Percentiles rank a stretch among this genome's conserved stretches.
Conservation (phyloP, 805 yeast species). For the Priceomyces medius region DNA sequence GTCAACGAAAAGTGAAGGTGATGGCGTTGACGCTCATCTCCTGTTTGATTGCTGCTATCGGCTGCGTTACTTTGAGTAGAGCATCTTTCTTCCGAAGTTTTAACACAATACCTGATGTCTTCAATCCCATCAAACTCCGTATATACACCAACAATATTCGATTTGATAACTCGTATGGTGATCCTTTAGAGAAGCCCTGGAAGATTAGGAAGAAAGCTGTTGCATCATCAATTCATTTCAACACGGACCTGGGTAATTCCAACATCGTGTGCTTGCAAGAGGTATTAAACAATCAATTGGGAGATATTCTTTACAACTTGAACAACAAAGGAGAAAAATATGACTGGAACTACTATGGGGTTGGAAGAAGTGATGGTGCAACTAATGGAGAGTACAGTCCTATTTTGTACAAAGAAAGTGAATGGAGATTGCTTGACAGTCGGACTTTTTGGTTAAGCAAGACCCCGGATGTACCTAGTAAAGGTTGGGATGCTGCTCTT, state of each 20-base stretch:
- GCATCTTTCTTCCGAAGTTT: background rate
- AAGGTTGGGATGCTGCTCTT: conserved; percentile 50
- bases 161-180: conserved; percentile 36
- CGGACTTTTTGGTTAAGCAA: conserved; percentile 27
- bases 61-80: conserved; percentile 2
- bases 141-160: conserved; percentile 47
- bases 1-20: background rate
- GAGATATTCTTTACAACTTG: conserved; percentile 25
- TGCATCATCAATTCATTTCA: conserved; percentile 37
- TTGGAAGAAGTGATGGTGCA: conserved; percentile 31
- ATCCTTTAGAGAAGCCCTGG: conserved; percentile 43
- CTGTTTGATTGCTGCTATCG: background rate
- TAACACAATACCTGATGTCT: conserved; percentile 1
- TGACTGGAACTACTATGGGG: conserved; percentile 28
- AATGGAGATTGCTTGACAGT: conserved; percentile 23
- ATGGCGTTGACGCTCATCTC: too few relatives aligned
- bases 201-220: conserved; percentile 30
- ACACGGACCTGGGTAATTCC: conserved; percentile 25
- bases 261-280: conserved; percentile 41
- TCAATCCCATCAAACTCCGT: conserved; percentile 15
- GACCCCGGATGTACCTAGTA: conserved; percentile 25
- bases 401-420: conserved; percentile 20
- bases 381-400: conserved; percentile 30
- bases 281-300: conserved; percentile 28
- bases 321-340: conserved; percentile 16